Conservation (phyloP, 192 early-diverging fungal species). For the Rhizophlyctis rosea region DNA sequence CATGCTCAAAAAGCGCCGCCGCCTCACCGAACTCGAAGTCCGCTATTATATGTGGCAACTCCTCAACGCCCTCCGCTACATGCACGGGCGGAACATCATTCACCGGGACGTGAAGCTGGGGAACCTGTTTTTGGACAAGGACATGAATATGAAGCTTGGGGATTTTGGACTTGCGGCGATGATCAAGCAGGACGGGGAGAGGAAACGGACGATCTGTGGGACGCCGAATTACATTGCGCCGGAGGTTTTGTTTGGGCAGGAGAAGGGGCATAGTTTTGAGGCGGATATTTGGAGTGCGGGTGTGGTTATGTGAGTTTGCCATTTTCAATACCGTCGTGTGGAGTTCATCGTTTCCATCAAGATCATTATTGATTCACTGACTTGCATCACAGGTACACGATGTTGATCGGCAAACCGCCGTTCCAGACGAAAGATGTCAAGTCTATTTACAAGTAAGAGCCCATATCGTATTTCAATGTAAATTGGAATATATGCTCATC, state of each 20-base stretch:
- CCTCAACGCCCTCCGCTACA: constrained; percentile 71
- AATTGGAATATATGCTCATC: background rate
- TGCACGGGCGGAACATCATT: constrained; percentile 78
- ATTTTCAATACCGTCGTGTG: background rate
- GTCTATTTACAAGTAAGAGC: constrained; percentile 68
- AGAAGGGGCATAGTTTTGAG: constrained; percentile 84
- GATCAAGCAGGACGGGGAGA: constrained; percentile 71
- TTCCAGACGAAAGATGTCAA: constrained; percentile 80
- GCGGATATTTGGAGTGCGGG: constrained; percentile 95
- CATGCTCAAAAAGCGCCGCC: constrained; percentile 70
- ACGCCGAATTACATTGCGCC: constrained; percentile 98
- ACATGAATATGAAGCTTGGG: constrained; percentile 85
- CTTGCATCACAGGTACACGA: constrained; percentile 62
- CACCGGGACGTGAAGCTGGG: constrained; percentile 96
- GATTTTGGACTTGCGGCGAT: constrained; percentile 95
- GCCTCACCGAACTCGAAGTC: constrained; percentile 85
- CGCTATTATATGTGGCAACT: constrained; percentile 84
- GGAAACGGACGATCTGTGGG: constrained; percentile 94
- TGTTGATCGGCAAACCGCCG: constrained; percentile 85
- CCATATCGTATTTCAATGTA: background rate
- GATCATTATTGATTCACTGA: too few species aligned
- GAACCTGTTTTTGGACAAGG: constrained; percentile 80
- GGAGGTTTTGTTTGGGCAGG: constrained; percentile 79
- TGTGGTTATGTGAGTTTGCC: constrained; percentile 70
- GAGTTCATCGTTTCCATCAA: too few species aligned